Evolutionary conservation across 179 eudicot genomes (phyloP), one percentile per base, ranked within the genome.

Genomic region (Beta macrorhiza): DNA sequence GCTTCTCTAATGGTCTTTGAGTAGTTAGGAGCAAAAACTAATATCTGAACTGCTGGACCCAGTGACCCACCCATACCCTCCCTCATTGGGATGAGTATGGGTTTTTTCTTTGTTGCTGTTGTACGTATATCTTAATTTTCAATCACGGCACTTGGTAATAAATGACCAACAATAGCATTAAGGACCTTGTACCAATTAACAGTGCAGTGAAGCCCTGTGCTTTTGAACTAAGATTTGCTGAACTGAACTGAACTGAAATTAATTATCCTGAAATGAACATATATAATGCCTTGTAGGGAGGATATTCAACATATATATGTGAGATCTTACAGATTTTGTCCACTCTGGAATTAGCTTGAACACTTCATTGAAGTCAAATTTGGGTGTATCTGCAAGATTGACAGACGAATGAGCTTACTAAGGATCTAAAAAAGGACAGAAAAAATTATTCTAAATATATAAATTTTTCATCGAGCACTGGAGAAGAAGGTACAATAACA

Each of bases 301-400:
- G 9, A 53, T 61, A 25, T 63, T 14, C 44, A 59, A 62, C 62
- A 29, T 12, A 67, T 53, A 3, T 5, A 14, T 10, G 7, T 11
- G 7, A 51, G 44, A 77, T 55, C 93, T 89, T 85, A 91, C 97
- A 79, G 79, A 79, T 77, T 85, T 82, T 65, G 97, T 85, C 94
- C 92, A 93, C 75, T 90, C 90, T 4, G 92, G 89, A 53, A 90
- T 84, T 62, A 92, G 78, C 87, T 78, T 89, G 79, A 92, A 88
- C 72, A 91, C 87, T 74, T 67, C 86, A 80, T 90, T 90, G 53
- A 65, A 75, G 73, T 88, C 92, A 72, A 89, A 6, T 59, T 86
- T 86, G 8, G 73, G 59, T 61, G 83, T 83, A 86, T 78, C 87
- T 86, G 80, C 55, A 82, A 70, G 9, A 74, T 45, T 61, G 45